Evolutionary conservation across 257 asterid species (phyloP).

Genomic region (Penstemon davidsonii): DNA sequence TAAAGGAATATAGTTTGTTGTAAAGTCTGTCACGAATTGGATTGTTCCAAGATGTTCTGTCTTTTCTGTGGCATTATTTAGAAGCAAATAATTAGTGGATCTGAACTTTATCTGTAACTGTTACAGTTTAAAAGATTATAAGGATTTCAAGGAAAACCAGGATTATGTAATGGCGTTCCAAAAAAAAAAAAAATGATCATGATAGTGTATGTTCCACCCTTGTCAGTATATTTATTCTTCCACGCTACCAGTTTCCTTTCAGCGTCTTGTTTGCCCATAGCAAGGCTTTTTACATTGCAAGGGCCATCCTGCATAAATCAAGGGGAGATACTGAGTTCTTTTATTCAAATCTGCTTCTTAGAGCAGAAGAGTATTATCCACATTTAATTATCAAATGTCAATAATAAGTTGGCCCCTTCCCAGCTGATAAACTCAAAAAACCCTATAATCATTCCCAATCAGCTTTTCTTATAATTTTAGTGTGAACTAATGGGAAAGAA

Average conservation of each 20-base stretch:
- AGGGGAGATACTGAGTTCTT: background rate
- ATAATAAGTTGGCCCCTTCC: background rate
- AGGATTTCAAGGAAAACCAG: background rate
- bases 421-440: background rate
- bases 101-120: background rate
- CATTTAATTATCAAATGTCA: background rate
- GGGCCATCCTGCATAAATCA: background rate
- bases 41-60: background rate
- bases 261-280: background rate
- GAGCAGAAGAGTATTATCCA: background rate
- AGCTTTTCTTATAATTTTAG: background rate
- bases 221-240: background rate
- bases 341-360: background rate
- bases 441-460: background rate
- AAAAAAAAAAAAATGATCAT: background rate
- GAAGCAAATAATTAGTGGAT: background rate
- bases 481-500: background rate
- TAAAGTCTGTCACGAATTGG: background rate
- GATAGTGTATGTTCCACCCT: background rate
- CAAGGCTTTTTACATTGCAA: background rate
- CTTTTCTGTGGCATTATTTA: background rate
- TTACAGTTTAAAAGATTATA: background rate
- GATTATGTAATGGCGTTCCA: background rate
- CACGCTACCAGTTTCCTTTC: background rate
- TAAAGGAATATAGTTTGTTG: background rate